Base-by-base conservation (phyloP, 2,329 filamentous ascomycete genomes). In the Albifimbria verrucaria region DNA sequence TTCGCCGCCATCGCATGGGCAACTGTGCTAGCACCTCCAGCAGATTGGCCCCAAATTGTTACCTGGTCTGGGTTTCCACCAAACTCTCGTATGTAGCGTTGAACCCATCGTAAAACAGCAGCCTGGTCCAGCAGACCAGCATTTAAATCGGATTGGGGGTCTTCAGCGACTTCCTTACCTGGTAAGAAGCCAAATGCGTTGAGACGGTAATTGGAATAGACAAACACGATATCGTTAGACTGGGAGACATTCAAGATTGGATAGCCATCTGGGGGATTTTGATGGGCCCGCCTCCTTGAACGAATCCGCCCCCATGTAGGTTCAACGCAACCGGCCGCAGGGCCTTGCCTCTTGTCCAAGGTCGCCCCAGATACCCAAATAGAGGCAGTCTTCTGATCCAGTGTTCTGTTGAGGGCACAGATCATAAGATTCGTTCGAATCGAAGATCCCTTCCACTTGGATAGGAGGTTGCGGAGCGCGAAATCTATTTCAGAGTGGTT, bases 381-480 rank as follows among this genome's bases (percentile, higher is more conserved):
- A 48, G 4, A 48, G n/a, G 25, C 46, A 48, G 46, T 48, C 46
- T 36, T 48, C 46, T 9, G 46, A 48, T n/a, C 46, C 46, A 17
- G 20, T 9, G 26, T 18, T 22, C 46, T 39, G 32, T 15, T 48
- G 46, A 22, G 46, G 24, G 26, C 46, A 48, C 46, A 48, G 20
- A 20, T 48, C 46, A 18, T 28, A 48, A 6, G 24, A 32, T 9
- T 48, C 23, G 25, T 25, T 36, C n/a, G 46, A 48, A 15, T 48
- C 18, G 20, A 28, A 48, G 15, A 47, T n/a, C 4, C 44, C 44
- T n/a, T 47, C 44, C 15, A 47, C 23, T 10, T 21, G 11, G 7
- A 47, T 7, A 21, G 46, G 46, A 12, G 46, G 46, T 15, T 48
- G 46, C 4, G 46, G 46, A n/a, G 24, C 46, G 10, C 46, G 46